These are phyloP conservation scores for Euclidium syriacum DNA, from an alignment of 345 rosid genomes.

Conservation along the genomic window DNA sequence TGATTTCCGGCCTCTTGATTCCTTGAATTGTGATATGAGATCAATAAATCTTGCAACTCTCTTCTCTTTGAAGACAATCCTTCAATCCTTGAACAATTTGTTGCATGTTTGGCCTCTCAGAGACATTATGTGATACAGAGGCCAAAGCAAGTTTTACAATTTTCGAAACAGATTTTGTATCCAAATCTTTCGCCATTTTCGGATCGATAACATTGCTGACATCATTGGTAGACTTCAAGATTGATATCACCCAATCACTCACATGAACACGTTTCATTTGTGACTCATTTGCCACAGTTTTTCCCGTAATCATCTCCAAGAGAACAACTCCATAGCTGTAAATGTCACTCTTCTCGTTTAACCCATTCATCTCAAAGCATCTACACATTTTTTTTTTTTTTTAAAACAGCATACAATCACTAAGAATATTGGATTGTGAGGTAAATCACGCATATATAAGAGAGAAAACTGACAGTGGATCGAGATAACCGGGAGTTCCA, in stretches of 20 bases:
- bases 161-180: constrained; percentile 27
- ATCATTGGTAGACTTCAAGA: constrained; percentile 34
- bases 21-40: neutral
- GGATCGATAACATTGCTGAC: constrained; percentile 25
- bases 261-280: constrained; percentile 29
- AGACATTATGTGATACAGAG: constrained; percentile 3
- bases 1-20: neutral
- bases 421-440: neutral
- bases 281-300: neutral
- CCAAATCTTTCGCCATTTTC: neutral
- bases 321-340: constrained; percentile 35
- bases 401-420: neutral
- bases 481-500: constrained; percentile 32
- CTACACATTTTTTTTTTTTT: constrained; percentile 7
- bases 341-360: constrained; percentile 34
- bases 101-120: constrained; percentile 25
- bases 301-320: constrained; percentile 23
- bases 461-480: constrained; percentile 19
- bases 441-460: neutral
- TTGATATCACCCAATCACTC: constrained; percentile 26
- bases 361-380: constrained; percentile 17
- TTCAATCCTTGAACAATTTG: constrained; percentile 7
- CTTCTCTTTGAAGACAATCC: constrained; percentile 23
- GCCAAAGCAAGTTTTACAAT: constrained; percentile 26
- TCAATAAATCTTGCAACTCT: neutral